phyloP scores from a whole-genome alignment of 495 filamentous ascomycete species.

The Talaromyces proteolyticus region DNA sequence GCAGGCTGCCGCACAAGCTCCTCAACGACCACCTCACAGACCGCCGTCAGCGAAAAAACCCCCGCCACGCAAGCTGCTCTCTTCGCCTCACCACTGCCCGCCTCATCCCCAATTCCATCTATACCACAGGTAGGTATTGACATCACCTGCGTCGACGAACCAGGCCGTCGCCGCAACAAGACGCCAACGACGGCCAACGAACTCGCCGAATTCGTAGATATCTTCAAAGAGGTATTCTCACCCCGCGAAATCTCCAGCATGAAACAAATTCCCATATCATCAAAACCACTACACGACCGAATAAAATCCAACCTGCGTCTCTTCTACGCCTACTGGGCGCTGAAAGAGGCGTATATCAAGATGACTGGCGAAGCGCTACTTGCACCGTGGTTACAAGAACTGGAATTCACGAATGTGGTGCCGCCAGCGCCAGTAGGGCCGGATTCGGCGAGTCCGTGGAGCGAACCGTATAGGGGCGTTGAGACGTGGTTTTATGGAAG shows the following conservation, averaged over 20 bases:
- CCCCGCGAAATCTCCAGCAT: constrained; percentile 50
- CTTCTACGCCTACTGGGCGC: constrained; percentile 86
- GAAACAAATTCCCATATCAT: constrained; percentile 32
- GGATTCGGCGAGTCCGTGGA: constrained; percentile 29
- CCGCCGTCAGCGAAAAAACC: not conserved
- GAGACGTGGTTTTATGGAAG: constrained; percentile 45
- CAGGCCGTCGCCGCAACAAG: constrained; percentile 43
- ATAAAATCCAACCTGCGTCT: constrained; percentile 59
- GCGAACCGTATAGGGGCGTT: constrained; percentile 44
- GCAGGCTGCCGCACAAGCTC: constrained; percentile 34
- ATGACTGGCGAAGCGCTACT: constrained; percentile 85
- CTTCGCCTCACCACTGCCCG: constrained; percentile 10
- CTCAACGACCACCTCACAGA: not conserved
- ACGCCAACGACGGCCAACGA: constrained; percentile 37
- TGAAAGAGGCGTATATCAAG: constrained; percentile 92
- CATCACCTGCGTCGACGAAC: constrained; percentile 71
- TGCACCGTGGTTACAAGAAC: constrained; percentile 66
- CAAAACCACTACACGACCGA: constrained; percentile 19
- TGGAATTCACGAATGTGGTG: constrained; percentile 62
- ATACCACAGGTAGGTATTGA: constrained; percentile 53
- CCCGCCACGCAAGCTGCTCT: constrained; percentile 9
- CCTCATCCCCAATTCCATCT: constrained; percentile 8
- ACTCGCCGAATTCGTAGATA: constrained; percentile 65
- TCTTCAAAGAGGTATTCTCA: constrained; percentile 76
- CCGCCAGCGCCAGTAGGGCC: constrained; percentile 39